A percentile compares a stretch with the other conserved stretches of the same genome.
phyloP scores from a whole-genome alignment of 768 basidiomycete genomes.

The Calocybe gangraenosa region DNA sequence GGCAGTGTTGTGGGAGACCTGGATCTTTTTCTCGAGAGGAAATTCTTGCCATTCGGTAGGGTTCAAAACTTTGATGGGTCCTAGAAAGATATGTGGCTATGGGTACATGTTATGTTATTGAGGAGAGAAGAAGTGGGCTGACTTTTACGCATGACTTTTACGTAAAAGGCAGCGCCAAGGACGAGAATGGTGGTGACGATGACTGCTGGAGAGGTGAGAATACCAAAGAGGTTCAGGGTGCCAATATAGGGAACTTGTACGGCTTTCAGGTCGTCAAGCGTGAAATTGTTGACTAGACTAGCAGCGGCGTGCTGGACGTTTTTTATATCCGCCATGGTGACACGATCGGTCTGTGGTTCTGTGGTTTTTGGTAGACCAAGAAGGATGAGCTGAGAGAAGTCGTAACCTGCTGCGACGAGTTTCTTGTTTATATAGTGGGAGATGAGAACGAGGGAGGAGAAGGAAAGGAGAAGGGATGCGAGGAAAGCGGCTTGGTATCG shows the following conservation, averaged over 20 bases:
- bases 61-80: constrained; percentile 58
- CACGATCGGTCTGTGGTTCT: constrained; percentile 11
- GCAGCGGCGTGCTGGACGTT: constrained; percentile 15
- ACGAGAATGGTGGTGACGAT: constrained; percentile 49
- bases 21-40: constrained; percentile 73
- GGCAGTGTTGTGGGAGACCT: constrained; percentile 94
- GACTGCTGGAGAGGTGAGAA: constrained; percentile 41
- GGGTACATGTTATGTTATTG: constrained; percentile 13
- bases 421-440: constrained; percentile 35
- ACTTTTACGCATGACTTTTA: constrained; percentile 48
- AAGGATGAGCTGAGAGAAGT: constrained; percentile 57
- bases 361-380: constrained; percentile 44
- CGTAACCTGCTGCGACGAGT: constrained; percentile 54
- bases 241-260: constrained; percentile 33
- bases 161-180: constrained; percentile 46
- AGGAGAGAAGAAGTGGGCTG: constrained; percentile 10
- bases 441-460: constrained; percentile 42
- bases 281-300: constrained; percentile 20
- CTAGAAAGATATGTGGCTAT: constrained; percentile 28
- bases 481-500: constrained; percentile 52
- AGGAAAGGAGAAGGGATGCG: constrained; percentile 43
- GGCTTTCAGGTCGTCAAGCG: constrained; percentile 24
- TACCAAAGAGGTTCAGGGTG: constrained; percentile 32
- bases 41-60: constrained; percentile 79
- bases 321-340: constrained; percentile 16